These are phyloP conservation scores for Cladophialophora carrionii DNA, from an alignment of 2,329 filamentous ascomycete species.

Conservation along the genomic window DNA sequence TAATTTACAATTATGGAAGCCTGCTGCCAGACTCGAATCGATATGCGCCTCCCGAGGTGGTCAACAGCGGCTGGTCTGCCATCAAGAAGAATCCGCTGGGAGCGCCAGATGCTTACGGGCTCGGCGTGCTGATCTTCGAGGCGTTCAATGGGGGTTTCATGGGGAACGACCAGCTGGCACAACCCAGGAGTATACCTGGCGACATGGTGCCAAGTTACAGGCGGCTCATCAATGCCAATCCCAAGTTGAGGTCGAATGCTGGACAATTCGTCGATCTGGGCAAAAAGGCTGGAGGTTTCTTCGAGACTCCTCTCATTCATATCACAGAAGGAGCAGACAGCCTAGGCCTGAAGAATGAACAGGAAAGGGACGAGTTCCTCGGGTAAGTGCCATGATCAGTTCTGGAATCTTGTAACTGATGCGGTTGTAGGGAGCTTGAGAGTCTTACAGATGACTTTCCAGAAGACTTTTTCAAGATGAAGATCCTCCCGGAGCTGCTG, in stretches of 20 bases:
- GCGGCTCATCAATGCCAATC: conserved; percentile 82
- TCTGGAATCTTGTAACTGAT: conserved; percentile 35
- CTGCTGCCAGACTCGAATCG: conserved; percentile 80
- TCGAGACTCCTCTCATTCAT: conserved; percentile 89
- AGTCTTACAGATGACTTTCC: conserved; percentile 90
- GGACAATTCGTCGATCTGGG: conserved; percentile 90
- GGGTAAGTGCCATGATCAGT: conserved; percentile 54
- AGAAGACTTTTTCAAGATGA: conserved; percentile 97
- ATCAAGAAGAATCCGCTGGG: conserved; percentile 81
- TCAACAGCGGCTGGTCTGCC: conserved; percentile 84
- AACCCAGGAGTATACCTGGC: conserved; percentile 82
- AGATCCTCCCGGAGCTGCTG: conserved; percentile 90
- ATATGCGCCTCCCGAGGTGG: conserved; percentile 85
- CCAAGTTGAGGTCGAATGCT: conserved; percentile 82
- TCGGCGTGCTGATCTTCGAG: conserved; percentile 82
- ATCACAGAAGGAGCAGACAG: conserved; percentile 92
- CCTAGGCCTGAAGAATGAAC: conserved; percentile 81
- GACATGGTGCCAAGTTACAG: conserved; percentile 92
- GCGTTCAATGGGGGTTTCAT: conserved; percentile 85
- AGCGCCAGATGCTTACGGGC: conserved; percentile 85
- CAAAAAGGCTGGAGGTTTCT: conserved; percentile 78
- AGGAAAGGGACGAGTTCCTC: conserved; percentile 82
- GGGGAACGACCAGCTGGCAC: conserved; percentile 76
- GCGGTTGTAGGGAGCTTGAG: conserved; percentile 67
- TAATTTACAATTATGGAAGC: conserved; percentile 89